Evolutionary conservation across 148 eudicot genomes (phyloP).

Genomic region (Agrostemma githago): DNA sequence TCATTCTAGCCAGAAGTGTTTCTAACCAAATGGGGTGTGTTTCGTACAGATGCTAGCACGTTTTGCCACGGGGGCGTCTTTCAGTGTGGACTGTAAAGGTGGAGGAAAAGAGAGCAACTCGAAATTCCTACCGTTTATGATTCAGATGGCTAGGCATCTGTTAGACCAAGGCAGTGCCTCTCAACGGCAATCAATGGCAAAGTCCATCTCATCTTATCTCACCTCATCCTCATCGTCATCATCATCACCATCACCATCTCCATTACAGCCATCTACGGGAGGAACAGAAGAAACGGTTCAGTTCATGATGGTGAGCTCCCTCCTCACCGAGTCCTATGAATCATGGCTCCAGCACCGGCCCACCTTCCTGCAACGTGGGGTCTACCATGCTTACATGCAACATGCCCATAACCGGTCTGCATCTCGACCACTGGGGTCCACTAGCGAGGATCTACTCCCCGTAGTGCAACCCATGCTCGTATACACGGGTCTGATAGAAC

Average conservation of each 20-base stretch:
- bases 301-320: slow-evolving; percentile 98
- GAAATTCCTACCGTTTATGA: slow-evolving; percentile 82
- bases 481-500: slow-evolving; percentile 89
- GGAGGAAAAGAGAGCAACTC: slow-evolving; percentile 99
- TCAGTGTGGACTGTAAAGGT: slow-evolving; percentile 78
- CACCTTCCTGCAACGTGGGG: slow-evolving; percentile 82
- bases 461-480: slow-evolving; percentile 91
- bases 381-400: slow-evolving; percentile 95
- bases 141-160: slow-evolving; percentile 88
- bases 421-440: slow-evolving; percentile 36
- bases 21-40: background rate
- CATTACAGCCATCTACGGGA: slow-evolving; percentile 40
- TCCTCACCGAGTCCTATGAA: slow-evolving; percentile 79
- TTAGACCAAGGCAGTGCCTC: slow-evolving; percentile 73
- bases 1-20: slow-evolving; percentile 8
- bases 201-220: slow-evolving; percentile 58
- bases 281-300: slow-evolving; percentile 93
- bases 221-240: slow-evolving; percentile 49
- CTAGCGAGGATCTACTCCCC: slow-evolving; percentile 48
- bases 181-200: slow-evolving; percentile 65
- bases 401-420: slow-evolving; percentile 53
- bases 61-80: slow-evolving; percentile 93
- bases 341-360: slow-evolving; percentile 89
- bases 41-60: slow-evolving; percentile 88
- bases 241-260: slow-evolving; percentile 33